phyloP scores from a whole-genome alignment of 1,139 yeast species.

The Nakaseomyces delphensis region DNA sequence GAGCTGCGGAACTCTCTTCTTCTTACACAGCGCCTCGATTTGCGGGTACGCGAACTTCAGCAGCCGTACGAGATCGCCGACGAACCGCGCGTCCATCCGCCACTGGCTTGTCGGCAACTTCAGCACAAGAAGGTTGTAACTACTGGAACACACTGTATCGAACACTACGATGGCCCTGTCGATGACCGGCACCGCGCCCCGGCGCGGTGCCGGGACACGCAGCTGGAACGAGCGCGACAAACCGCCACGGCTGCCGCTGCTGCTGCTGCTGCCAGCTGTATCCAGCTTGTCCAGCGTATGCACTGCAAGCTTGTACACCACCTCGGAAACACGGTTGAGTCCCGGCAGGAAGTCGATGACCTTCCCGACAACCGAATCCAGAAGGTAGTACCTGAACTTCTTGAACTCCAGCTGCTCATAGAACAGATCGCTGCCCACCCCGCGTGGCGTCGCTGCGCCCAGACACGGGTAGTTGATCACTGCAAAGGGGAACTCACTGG shows the following conservation, averaged over 20 bases:
- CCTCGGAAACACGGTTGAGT: not conserved
- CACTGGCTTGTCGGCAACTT: too few species aligned
- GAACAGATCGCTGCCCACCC: not conserved
- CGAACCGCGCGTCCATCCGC: not conserved
- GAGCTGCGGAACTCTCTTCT: too few species aligned
- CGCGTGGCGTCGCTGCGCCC: too few species aligned
- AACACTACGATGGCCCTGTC: not conserved
- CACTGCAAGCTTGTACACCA: not conserved
- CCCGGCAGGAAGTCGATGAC: not conserved
- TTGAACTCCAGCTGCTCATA: constrained; percentile 4
- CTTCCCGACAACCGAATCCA: not conserved
- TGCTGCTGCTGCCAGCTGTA: too few species aligned
- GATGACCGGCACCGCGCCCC: not conserved
- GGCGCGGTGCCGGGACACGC: not conserved
- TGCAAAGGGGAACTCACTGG: constrained; percentile 1
- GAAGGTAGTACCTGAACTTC: not conserved
- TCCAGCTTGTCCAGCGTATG: not conserved
- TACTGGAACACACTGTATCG: not conserved
- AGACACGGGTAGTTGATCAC: constrained; percentile 3
- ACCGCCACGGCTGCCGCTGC: too few species aligned
- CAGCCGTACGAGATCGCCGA: not conserved
- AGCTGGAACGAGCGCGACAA: too few species aligned
- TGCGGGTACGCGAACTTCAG: not conserved
- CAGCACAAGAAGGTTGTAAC: not conserved
- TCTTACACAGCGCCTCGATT: not conserved